Evolutionary conservation across 176 grass and related monocot species (phyloP).

Genomic region (Elymus sibiricus): DNA sequence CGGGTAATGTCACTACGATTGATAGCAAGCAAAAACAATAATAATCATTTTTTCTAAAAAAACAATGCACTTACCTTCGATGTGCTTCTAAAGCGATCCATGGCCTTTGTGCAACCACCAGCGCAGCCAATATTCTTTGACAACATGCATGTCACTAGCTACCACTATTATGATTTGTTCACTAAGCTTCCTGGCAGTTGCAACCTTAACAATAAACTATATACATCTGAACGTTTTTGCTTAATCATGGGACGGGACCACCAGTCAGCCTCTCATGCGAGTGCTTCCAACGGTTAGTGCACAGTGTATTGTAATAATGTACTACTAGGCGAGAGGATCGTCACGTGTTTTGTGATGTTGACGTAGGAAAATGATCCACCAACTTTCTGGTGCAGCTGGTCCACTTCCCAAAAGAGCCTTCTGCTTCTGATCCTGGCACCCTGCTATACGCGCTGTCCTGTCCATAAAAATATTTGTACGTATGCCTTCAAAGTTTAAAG

Average conservation of each 20-base stretch:
- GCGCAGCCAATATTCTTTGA: background rate
- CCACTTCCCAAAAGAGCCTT: background rate
- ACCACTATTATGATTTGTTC: background rate
- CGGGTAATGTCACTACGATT: background rate
- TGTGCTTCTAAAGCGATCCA: background rate
- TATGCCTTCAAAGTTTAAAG: background rate
- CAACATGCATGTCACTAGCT: background rate
- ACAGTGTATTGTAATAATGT: background rate
- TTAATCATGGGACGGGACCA: background rate
- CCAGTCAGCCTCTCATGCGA: background rate
- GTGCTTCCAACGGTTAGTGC: background rate
- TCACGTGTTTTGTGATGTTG: conserved; percentile 8
- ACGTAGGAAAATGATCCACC: background rate
- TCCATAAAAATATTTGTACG: too few relatives aligned
- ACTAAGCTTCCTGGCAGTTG: background rate
- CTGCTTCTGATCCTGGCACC: background rate
- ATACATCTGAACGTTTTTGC: background rate
- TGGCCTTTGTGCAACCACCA: conserved; percentile 2
- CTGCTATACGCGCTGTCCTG: too few relatives aligned
- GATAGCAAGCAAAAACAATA: background rate
- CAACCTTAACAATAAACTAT: background rate
- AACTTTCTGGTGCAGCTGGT: conserved; percentile 12
- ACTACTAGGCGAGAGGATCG: background rate
- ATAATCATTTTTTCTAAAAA: background rate
- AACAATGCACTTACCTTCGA: background rate